Evolutionary conservation across 352 stramenopile species (phyloP).

Genomic region (Peronosclerospora sorghi): DNA sequence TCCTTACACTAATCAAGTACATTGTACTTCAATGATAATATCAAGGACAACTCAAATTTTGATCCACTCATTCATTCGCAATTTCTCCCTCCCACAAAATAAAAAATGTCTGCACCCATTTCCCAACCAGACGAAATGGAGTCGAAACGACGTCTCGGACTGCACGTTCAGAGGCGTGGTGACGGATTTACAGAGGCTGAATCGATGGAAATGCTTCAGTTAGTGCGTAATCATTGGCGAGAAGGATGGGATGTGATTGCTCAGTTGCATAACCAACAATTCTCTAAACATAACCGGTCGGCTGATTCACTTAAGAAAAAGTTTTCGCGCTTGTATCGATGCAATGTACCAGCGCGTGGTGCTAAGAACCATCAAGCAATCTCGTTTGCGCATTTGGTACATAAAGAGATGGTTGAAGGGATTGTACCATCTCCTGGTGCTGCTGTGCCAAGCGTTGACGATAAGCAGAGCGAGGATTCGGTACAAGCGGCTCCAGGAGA

Average conservation of each 20-base stretch:
- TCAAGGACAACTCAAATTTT: conserved; percentile 9
- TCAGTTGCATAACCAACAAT: conserved; percentile 27
- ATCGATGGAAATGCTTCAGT: conserved; percentile 26
- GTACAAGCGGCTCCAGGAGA: conserved; percentile 12
- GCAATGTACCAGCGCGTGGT: conserved; percentile 17
- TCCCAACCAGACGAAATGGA: conserved; percentile 11
- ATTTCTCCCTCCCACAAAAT: conserved; percentile 8
- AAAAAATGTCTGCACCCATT: conserved; percentile 19
- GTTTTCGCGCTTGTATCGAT: conserved; percentile 26
- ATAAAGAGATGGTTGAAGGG: conserved; percentile 27
- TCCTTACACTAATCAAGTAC: too few relatives aligned
- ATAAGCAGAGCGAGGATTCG: conserved; percentile 8
- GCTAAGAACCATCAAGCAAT: conserved; percentile 28
- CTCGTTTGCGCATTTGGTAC: conserved; percentile 21
- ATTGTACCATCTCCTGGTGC: conserved; percentile 2
- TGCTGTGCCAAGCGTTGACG: conserved; percentile 1
- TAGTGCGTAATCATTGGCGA: conserved; percentile 21
- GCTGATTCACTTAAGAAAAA: conserved; percentile 38
- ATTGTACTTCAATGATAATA: conserved; percentile 6
- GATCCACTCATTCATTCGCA: conserved; percentile 20
- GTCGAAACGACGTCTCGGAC: conserved; percentile 12
- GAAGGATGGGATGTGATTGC: conserved; percentile 31
- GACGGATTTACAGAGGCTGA: conserved; percentile 31
- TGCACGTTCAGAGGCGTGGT: conserved; percentile 21
- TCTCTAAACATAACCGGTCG: conserved; percentile 25